Percentiles rank a stretch among this genome's conserved stretches.
These are phyloP conservation scores for Vigna angularis DNA, from an alignment of 306 rosid genomes.

Conservation along the genomic window DNA sequence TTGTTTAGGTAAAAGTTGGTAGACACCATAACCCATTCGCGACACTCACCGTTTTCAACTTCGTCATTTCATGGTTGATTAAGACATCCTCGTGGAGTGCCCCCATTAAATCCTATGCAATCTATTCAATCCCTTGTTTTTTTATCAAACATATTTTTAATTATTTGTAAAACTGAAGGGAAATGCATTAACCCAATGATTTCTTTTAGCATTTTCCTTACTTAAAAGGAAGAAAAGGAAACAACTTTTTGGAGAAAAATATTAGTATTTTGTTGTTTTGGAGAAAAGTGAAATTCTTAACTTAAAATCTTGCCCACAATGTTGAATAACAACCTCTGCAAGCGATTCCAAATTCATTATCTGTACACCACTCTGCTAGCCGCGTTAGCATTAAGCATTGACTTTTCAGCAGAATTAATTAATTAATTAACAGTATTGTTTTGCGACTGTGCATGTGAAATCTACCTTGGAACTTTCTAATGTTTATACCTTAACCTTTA, in stretches of 20 bases:
- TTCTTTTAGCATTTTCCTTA: too few species aligned
- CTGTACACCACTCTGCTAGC: slow-evolving; percentile 45
- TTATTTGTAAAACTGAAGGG: too few species aligned
- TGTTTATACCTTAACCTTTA: slow-evolving; percentile 33
- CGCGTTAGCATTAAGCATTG: slow-evolving; percentile 36
- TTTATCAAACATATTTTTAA: too few species aligned
- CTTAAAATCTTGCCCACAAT: background rate
- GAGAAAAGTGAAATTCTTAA: slow-evolving; percentile 15
- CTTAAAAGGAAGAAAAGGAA: too few species aligned
- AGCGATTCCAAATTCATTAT: slow-evolving; percentile 33
- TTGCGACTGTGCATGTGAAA: slow-evolving; percentile 38
- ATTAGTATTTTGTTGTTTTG: too few species aligned
- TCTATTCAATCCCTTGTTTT: background rate
- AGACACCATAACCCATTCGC: slow-evolving; percentile 41
- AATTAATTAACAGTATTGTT: background rate
- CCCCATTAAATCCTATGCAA: background rate
- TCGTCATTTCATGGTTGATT: slow-evolving; percentile 40
- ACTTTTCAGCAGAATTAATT: slow-evolving; percentile 34
- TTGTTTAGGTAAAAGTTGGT: slow-evolving; percentile 66
- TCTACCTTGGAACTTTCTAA: slow-evolving; percentile 30
- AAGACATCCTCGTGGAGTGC: slow-evolving; percentile 16
- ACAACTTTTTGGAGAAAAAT: too few species aligned
- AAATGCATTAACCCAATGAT: too few species aligned
- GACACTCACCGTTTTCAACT: slow-evolving; percentile 45
- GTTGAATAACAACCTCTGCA: slow-evolving; percentile 20